Evolutionary conservation across 192 early-diverging fungal genomes (phyloP), one percentile per base, ranked within the genome.

Genomic region (Coemansia sp.): DNA sequence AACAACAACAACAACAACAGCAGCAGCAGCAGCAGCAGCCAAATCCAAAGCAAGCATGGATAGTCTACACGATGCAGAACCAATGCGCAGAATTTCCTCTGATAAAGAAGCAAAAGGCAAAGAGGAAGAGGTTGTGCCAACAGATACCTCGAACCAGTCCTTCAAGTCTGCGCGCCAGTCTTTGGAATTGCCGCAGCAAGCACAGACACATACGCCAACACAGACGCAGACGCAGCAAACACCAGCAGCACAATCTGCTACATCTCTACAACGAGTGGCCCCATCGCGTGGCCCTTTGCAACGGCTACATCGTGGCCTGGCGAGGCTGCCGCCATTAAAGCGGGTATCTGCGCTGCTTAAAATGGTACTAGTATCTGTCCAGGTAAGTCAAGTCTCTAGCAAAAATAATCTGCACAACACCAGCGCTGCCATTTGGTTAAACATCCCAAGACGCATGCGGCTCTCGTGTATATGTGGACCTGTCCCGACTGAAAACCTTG

Each of bases 321-420:
- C 39, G 20, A 67, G 65, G 41, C 49, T 67, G 56, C 65, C 55
- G 21, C 65, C 44, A 39, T 46, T 48, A 20, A 59, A 41, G 12
- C 41, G 65, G 33, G 14, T 67, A 14, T 35, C 38, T 59, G 38
- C 43, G 14, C n/a, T 67, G 56, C 38, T 67, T 34, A 43, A 36
- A 33, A 39, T 67, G 44, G 18, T 56, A 16, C 65, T 67, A 6
- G 56, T 43, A n/a, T 46, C 45, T 48, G 55, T 52, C 21, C 65
- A 67, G 64, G 64, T 57, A 66, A 57, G 64, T n/a, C 26, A 1
- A 33, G 14, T 7, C 20, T 20, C 18, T 20, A 30, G 46, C 18
- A 18, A 4, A 18, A 49, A 20, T 20, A 49, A 49, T 7, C 46
- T 49, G 46, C 18, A 49, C 6, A 20, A 49, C 16, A 20, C 6